Evolutionary conservation across 495 filamentous ascomycete species (phyloP), one percentile per base, ranked within the genome.

Genomic region (Cryomyces minteri): DNA sequence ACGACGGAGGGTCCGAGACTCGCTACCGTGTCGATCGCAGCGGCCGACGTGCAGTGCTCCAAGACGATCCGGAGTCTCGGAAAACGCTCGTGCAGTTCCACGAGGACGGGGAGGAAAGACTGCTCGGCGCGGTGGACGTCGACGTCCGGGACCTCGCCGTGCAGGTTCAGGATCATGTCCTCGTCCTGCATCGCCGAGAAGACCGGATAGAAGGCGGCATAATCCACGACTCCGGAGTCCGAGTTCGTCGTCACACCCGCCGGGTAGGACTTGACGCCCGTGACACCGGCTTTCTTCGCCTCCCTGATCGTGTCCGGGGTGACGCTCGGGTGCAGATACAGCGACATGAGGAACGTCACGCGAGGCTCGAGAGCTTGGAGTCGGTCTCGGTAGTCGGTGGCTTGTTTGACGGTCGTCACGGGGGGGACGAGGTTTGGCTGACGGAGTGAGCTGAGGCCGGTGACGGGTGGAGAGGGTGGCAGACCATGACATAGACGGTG

Each of bases 271-370:
- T 70, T 86, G 39, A 85, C 71, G 14, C 79, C 79, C 32, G 65
- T 63, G 43, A 83, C 71, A 1, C 78, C 77, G 32, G 72, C 69
- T 44, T 62, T 59, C 54, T 77, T 79, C 29, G 85, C 86, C 52
- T 81, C 74, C 39, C 70, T 68, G 46, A 95, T 84, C 9, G 76
- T 76, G 32, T 81, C 80, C 5, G 87, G 82, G 4, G 82, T 93
- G 42, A 94, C 72, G 30, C 66, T 72, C 40, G 79, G 69, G 54
- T 84, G 79, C 33, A 92, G 74, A 58, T 90, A 95, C 29, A 95
- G 70, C 4, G 84, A 82, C 87, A 95, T 93, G 46, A 94, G 72
- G 56, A 76, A 94, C 46, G 71, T 77, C 39, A 94, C 78, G 33
- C 73, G 70, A 0, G 80, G 78, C 41, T 80, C 82, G 51, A 88